Percentiles rank a stretch among this genome's conserved stretches.
Conservation (phyloP, 2,329 filamentous ascomycete genomes). For the Colletotrichum tanaceti region DNA sequence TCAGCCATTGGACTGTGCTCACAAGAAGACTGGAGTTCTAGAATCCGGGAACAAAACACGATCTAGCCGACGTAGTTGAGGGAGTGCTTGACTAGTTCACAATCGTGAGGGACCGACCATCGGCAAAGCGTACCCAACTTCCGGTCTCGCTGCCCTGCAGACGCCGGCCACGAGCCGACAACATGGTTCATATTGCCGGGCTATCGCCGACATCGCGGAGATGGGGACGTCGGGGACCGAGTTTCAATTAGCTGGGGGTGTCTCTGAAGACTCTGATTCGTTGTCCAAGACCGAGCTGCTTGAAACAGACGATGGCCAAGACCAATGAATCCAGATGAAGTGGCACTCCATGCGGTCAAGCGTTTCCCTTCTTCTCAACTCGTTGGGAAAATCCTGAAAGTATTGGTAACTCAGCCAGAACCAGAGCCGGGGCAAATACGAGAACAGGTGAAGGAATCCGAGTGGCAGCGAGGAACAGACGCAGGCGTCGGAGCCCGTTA, state of each 20-base stretch:
- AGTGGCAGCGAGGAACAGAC: constrained; percentile 5
- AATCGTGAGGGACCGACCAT: too few relatives aligned
- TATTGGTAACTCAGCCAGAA: not conserved
- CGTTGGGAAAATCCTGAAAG: not conserved
- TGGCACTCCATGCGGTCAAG: constrained; percentile 16
- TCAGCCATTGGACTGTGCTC: not conserved
- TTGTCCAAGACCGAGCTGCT: not conserved
- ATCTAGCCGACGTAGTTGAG: not conserved
- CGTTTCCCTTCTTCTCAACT: constrained; percentile 15
- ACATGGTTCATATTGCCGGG: not conserved
- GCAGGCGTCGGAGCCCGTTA: not conserved
- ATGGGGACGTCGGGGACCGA: constrained; percentile 25
- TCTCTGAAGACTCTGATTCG: constrained; percentile 27
- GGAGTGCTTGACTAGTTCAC: constrained; percentile 5
- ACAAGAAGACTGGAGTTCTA: not conserved
- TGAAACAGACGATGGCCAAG: constrained; percentile 28
- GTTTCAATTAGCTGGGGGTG: not conserved
- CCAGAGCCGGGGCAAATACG: constrained; percentile 25
- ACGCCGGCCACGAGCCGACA: not conserved
- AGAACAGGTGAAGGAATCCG: constrained; percentile 1
- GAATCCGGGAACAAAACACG: constrained; percentile 11
- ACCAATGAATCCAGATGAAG: constrained; percentile 4
- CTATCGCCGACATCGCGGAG: constrained; percentile 29
- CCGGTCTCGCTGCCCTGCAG: constrained; percentile 17
- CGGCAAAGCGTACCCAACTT: constrained; percentile 11